These are phyloP conservation scores for Kernera saxatilis DNA, from an alignment of 345 rosid genomes.

Conservation along the genomic window DNA sequence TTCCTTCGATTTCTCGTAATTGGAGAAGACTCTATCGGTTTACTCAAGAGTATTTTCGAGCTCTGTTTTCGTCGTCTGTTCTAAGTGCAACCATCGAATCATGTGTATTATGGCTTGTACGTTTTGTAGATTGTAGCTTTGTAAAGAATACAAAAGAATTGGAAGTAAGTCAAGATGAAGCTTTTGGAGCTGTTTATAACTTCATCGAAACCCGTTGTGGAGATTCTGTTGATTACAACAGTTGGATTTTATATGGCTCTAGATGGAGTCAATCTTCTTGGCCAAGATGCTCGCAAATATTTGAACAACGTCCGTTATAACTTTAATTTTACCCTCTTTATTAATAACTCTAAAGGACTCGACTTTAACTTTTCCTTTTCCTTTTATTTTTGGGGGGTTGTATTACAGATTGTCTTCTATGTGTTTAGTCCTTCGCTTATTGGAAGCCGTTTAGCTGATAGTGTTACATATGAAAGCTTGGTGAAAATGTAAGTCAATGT, in stretches of 20 bases:
- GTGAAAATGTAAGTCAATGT: slow-evolving; percentile 39
- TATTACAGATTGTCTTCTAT: slow-evolving; percentile 47
- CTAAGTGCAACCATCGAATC: not conserved
- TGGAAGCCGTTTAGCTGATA: slow-evolving; percentile 44
- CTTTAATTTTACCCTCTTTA: not conserved
- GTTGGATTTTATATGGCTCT: slow-evolving; percentile 56
- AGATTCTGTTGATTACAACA: slow-evolving; percentile 47
- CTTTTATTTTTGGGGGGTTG: not conserved
- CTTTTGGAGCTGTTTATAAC: slow-evolving; percentile 49
- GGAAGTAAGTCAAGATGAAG: slow-evolving; percentile 28
- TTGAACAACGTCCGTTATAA: slow-evolving; percentile 39
- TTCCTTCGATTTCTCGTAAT: not conserved
- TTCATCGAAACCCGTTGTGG: slow-evolving; percentile 49
- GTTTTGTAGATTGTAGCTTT: slow-evolving; percentile 2
- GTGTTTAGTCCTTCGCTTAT: slow-evolving; percentile 64
- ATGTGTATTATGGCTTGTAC: not conserved
- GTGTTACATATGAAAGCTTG: slow-evolving; percentile 51
- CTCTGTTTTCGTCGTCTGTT: not conserved
- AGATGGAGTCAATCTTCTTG: slow-evolving; percentile 41
- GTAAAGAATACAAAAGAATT: not conserved
- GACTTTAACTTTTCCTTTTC: not conserved
- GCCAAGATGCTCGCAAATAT: slow-evolving; percentile 50
- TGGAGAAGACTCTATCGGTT: not conserved
- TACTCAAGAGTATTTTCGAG: not conserved
- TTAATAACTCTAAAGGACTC: not conserved